Percentiles rank a stretch among this genome's conserved stretches.
Evolutionary conservation across 306 rosid genomes (phyloP).

Genomic region (Casuarina glauca): DNA sequence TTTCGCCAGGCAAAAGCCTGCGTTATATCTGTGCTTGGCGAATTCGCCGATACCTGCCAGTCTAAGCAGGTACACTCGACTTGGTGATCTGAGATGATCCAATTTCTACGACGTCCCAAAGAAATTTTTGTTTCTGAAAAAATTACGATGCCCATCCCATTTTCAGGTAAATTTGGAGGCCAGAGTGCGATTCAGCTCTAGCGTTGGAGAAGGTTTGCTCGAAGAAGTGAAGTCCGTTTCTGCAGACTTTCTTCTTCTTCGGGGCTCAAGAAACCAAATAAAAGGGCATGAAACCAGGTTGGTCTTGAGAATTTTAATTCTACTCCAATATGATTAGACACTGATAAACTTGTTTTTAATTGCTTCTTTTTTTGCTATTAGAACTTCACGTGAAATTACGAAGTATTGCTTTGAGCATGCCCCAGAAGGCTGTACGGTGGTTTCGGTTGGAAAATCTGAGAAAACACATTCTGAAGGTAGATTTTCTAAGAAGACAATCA

Average conservation of each 20-base stretch:
- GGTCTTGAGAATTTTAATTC: neutral
- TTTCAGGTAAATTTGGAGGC: constrained; percentile 89
- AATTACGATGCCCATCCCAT: constrained; percentile 13
- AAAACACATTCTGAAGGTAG: constrained; percentile 54
- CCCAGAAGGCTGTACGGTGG: constrained; percentile 56
- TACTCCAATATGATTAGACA: neutral
- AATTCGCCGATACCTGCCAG: constrained; percentile 66
- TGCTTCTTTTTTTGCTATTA: constrained; percentile 15
- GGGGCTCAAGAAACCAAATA: constrained; percentile 57
- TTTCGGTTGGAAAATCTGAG: constrained; percentile 50
- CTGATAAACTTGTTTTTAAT: constrained; percentile 2
- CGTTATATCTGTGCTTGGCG: constrained; percentile 88
- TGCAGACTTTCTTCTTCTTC: constrained; percentile 75
- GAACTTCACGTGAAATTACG: constrained; percentile 43
- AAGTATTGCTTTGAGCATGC: constrained; percentile 69
- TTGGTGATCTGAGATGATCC: neutral
- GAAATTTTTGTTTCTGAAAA: neutral
- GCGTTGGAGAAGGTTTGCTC: constrained; percentile 57
- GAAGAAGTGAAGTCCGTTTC: constrained; percentile 67
- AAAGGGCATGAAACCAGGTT: constrained; percentile 41
- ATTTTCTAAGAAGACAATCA: constrained; percentile 8
- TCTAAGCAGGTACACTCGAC: constrained; percentile 61
- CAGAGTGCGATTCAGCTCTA: constrained; percentile 61
- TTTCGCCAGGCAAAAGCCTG: constrained; percentile 83
- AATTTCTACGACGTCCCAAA: neutral